Evolutionary conservation across 2,329 filamentous ascomycete genomes (phyloP), one percentile per base, ranked within the genome.

Genomic region (Xylogone sp.): DNA sequence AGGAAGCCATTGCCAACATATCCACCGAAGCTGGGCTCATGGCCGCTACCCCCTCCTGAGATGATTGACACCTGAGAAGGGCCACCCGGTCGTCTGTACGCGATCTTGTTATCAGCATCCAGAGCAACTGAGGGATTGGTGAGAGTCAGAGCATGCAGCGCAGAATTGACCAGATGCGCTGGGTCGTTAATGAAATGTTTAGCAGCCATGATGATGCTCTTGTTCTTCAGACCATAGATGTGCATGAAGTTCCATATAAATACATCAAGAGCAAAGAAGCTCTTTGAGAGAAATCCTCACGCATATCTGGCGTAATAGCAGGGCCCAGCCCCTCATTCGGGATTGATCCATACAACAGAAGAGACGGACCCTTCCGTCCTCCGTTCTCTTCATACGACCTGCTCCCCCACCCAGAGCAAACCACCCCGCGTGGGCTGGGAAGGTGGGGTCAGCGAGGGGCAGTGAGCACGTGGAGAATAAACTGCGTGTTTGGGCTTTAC

Each of bases 181-280:
- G 91, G 84, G 67, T 95, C 88, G 69, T 90, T 84, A 75, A 96
- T 83, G 76, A 97, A 96, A 74, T 97, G 92, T 75, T 94, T 95
- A 54, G 76, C 67, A 27, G 82, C 82, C 74, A 76, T 76, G 49
- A 51, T 62, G 49, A 43, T 45, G 34, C 3, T 50, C 8, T 6
- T 39, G n/a, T 39, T 39, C n/a, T 39, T 18, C 34, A 39, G 12
- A 39, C 34, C 13, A 16, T 16, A 39, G n/a, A 39, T 39, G 8
- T 39, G n/a, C 34, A 16, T 5, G 10, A 39, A 4, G 5, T 6
- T 9, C n/a, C n/a, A 4, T 9, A 39, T 39, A 39, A 39, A 18
- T 13, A 16, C 34, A 6, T 39, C 34, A 39, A 16, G 27, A 39
- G 34, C n/a, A 39, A 7, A 39, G 24, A 10, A 27, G 24, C 24